Conservation (phyloP, 495 filamentous ascomycete genomes). For the Evansstolkia leycettana region DNA sequence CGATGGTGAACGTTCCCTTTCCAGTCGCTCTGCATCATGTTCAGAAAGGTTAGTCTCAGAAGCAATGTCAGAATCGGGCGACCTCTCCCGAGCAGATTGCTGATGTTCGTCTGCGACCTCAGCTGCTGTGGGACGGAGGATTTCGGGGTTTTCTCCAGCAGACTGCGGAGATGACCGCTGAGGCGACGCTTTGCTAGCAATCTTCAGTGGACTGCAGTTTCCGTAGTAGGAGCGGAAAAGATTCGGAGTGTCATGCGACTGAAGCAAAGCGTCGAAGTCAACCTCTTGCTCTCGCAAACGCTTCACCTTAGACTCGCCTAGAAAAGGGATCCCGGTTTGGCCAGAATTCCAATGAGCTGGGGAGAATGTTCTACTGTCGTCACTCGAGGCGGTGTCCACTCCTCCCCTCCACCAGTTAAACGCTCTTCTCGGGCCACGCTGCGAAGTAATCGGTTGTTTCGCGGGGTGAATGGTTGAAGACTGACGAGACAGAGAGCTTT, state of each 20-base stretch:
- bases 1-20: slow-evolving; percentile 6
- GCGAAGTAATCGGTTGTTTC: neutral
- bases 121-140: slow-evolving; percentile 3
- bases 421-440: neutral
- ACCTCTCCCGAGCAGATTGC: slow-evolving; percentile 10
- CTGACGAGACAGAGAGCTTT: slow-evolving; percentile 16
- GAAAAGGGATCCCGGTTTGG: slow-evolving; percentile 13
- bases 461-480: slow-evolving; percentile 3
- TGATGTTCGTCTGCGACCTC: slow-evolving; percentile 4
- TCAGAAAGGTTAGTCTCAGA: neutral
- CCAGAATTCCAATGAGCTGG: slow-evolving; percentile 20
- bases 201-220: slow-evolving; percentile 21
- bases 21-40: slow-evolving; percentile 1
- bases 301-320: slow-evolving; percentile 24
- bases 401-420: slow-evolving; percentile 8
- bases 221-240: slow-evolving; percentile 29
- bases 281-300: slow-evolving; percentile 28
- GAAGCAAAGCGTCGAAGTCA: slow-evolving; percentile 23
- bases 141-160: slow-evolving; percentile 1
- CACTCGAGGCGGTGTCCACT: slow-evolving; percentile 4
- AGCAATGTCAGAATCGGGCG: neutral
- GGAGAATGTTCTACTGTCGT: slow-evolving; percentile 13
- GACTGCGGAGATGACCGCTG: slow-evolving; percentile 5
- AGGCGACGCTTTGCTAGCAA: slow-evolving; percentile 7
- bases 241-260: slow-evolving; percentile 28